phyloP scores from a whole-genome alignment of 345 rosid genomes.

The Populus ilicifolia region DNA sequence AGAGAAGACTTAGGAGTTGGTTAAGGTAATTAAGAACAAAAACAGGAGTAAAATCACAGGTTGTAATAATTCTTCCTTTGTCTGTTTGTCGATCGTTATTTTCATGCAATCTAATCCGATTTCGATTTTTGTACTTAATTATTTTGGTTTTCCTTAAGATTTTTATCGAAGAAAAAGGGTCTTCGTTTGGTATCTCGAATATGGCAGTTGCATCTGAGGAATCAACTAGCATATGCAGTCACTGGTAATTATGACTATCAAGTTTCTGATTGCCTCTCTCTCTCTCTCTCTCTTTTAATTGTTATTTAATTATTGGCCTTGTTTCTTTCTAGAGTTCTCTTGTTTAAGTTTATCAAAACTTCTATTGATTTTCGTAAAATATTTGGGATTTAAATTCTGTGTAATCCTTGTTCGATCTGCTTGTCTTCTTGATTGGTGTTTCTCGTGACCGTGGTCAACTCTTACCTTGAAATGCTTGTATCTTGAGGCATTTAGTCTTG shows the following conservation, averaged over 20 bases:
- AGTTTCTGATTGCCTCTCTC: neutral
- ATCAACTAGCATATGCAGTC: slow-evolving; percentile 59
- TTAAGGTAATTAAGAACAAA: neutral
- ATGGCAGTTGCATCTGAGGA: slow-evolving; percentile 70
- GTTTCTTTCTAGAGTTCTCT: neutral
- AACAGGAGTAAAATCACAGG: neutral
- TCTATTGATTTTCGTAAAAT: neutral
- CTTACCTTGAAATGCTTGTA: neutral
- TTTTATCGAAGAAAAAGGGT: slow-evolving; percentile 17
- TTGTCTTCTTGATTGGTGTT: neutral
- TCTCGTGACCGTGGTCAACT: neutral
- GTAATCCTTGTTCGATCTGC: neutral
- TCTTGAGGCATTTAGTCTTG: neutral
- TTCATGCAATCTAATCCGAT: neutral
- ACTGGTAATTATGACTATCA: slow-evolving; percentile 51
- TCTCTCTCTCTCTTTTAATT: neutral
- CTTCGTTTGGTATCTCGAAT: slow-evolving; percentile 15
- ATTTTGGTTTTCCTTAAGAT: slow-evolving; percentile 9
- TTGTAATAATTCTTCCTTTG: neutral
- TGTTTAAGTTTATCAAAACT: neutral
- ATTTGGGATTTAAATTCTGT: neutral
- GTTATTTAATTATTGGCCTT: neutral
- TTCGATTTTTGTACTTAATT: neutral
- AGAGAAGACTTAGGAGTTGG: neutral
- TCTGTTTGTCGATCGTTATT: neutral